phyloP scores from a whole-genome alignment of 176 grass and related monocot species.

The Urochloa ruziziensis region DNA sequence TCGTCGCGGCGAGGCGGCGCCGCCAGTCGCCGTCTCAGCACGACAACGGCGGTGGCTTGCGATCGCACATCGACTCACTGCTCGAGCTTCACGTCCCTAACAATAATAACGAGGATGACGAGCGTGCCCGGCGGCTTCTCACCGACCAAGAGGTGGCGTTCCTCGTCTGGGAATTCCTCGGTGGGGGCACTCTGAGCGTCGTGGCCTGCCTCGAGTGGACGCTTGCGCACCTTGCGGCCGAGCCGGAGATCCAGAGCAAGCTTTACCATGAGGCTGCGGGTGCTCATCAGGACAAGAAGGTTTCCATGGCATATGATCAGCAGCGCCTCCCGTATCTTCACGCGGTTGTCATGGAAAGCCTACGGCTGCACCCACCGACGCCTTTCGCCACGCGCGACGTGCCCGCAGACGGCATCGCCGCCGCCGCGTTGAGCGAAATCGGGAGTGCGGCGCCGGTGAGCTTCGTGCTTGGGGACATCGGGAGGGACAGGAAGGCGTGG shows the following conservation, averaged over 20 bases:
- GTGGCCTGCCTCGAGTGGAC: not conserved
- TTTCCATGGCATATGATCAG: too few relatives aligned
- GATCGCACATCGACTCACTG: not conserved
- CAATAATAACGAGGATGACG: too few relatives aligned
- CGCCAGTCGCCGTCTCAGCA: rapidly evolving
- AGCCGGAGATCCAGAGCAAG: not conserved
- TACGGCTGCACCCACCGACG: not conserved
- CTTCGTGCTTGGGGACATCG: not conserved
- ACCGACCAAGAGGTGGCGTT: not conserved
- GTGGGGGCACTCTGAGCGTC: not conserved
- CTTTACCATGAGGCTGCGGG: not conserved
- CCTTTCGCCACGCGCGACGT: too few relatives aligned
- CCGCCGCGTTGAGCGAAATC: too few relatives aligned
- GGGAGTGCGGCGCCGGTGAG: not conserved
- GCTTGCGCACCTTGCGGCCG: not conserved
- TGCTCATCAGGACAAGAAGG: too few relatives aligned
- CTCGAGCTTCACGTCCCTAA: not conserved
- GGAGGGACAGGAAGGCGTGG: not conserved
- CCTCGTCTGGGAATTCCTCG: not conserved
- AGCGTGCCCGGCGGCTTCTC: not conserved
- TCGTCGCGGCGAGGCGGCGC: not conserved
- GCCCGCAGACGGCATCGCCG: too few relatives aligned
- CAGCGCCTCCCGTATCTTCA: too few relatives aligned
- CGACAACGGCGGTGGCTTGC: rapidly evolving
- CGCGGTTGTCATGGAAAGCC: not conserved